Percentiles rank a stretch among this genome's conserved stretches.
phyloP scores from a whole-genome alignment of 805 yeast genomes.

The Candida argentea region DNA sequence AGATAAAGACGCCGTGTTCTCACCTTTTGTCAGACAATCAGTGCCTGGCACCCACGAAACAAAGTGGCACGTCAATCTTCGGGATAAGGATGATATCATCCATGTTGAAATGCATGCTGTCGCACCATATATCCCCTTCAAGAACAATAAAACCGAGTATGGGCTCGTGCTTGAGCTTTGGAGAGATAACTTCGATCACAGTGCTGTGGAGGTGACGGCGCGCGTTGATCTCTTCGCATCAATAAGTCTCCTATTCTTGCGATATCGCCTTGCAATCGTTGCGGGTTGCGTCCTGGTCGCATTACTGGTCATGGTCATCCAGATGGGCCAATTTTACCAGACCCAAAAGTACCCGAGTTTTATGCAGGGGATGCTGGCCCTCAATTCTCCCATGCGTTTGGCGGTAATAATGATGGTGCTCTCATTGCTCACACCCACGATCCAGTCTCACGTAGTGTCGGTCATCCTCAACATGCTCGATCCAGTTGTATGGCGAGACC shows the following conservation, averaged over 20 bases:
- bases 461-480: constrained; percentile 34
- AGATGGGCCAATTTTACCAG: constrained; percentile 30
- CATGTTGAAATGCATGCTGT: constrained; percentile 44
- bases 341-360: constrained; percentile 21
- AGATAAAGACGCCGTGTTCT: constrained; percentile 21
- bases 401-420: constrained; percentile 12
- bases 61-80: constrained; percentile 64
- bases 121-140: constrained; percentile 60
- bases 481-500: constrained; percentile 42
- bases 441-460: constrained; percentile 25
- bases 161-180: constrained; percentile 31
- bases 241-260: constrained; percentile 56
- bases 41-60: constrained; percentile 58
- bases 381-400: constrained; percentile 12
- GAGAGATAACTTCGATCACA: constrained; percentile 23
- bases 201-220: constrained; percentile 28
- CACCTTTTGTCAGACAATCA: constrained; percentile 63
- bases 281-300: constrained; percentile 59
- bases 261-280: constrained; percentile 69
- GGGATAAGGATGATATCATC: constrained; percentile 19
- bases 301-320: constrained; percentile 42
- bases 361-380: constrained; percentile 25
- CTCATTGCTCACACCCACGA: constrained; percentile 29
- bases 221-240: constrained; percentile 49
- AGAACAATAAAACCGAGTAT: constrained; percentile 15